Percentiles rank a stretch among this genome's conserved stretches.
Conservation (phyloP, 805 yeast species). For the Barnettozyma sp. region DNA sequence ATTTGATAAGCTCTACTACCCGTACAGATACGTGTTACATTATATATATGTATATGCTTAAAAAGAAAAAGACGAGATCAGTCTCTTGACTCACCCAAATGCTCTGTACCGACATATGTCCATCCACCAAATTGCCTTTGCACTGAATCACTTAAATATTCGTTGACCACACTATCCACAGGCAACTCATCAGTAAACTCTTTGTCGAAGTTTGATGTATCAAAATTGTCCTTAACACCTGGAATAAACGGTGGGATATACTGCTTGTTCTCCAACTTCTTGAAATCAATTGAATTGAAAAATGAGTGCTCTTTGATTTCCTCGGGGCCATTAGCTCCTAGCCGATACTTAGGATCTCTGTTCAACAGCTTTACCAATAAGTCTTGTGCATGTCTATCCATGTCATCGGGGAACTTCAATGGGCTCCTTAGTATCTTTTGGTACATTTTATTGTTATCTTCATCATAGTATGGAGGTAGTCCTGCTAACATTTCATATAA, state of each 20-base stretch:
- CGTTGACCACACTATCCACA: conserved; percentile 91
- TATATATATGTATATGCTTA: too few relatives aligned
- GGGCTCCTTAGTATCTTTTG: conserved; percentile 88
- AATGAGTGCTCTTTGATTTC: conserved; percentile 82
- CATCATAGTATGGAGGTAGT: conserved; percentile 94
- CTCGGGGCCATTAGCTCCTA: conserved; percentile 73
- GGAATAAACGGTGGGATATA: conserved; percentile 97
- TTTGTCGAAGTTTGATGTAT: conserved; percentile 88
- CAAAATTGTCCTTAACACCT: conserved; percentile 74
- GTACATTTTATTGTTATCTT: conserved; percentile 89
- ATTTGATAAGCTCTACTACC: too few relatives aligned
- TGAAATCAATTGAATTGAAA: conserved; percentile 88
- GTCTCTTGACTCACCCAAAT: conserved; percentile 28
- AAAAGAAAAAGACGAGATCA: not conserved
- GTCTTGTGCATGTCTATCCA: conserved; percentile 82
- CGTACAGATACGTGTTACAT: too few relatives aligned
- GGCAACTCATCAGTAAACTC: conserved; percentile 92
- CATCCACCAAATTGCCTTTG: conserved; percentile 98
- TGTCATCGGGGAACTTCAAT: conserved; percentile 77
- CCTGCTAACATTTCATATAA: conserved; percentile 96
- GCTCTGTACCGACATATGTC: conserved; percentile 80
- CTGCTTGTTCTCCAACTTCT: conserved; percentile 70
- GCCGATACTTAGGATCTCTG: conserved; percentile 77
- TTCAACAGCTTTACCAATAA: conserved; percentile 66
- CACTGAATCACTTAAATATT: conserved; percentile 85